These are phyloP conservation scores for Herpetomonas samuelpessoai DNA, from an alignment of 208 protist genomes.

Conservation along the genomic window DNA sequence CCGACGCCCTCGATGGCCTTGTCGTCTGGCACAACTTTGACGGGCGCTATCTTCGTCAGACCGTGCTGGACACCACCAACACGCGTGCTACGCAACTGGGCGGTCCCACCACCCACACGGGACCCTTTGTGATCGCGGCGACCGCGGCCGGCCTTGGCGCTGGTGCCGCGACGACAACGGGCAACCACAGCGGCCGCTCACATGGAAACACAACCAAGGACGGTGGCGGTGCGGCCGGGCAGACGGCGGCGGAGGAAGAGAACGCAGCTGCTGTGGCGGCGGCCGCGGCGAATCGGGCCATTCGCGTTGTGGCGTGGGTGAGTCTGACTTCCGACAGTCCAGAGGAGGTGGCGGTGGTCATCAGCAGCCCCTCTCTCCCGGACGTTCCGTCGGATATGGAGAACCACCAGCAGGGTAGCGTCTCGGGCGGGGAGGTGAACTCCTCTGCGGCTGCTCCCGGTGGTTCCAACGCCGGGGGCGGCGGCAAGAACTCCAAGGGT, in stretches of 20 bases:
- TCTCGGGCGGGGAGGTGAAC: too few relatives aligned
- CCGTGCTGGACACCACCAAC: slow-evolving; percentile 13
- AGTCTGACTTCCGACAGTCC: slow-evolving; percentile 20
- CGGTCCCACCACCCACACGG: too few relatives aligned
- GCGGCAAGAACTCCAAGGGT: too few relatives aligned
- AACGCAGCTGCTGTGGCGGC: too few relatives aligned
- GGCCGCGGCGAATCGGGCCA: too few relatives aligned
- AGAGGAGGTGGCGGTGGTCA: slow-evolving; percentile 26
- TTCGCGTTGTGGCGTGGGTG: slow-evolving; percentile 24
- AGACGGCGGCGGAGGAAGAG: too few relatives aligned
- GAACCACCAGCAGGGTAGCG: too few relatives aligned
- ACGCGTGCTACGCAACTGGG: neutral
- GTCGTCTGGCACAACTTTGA: slow-evolving; percentile 58
- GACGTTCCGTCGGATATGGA: too few relatives aligned
- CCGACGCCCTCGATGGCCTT: slow-evolving; percentile 40
- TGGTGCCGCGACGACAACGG: neutral
- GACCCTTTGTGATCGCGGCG: neutral
- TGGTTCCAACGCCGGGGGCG: too few relatives aligned
- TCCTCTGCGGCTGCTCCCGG: too few relatives aligned
- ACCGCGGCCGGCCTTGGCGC: neutral
- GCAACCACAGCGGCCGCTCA: neutral
- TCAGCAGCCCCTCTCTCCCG: neutral
- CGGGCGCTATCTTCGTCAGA: slow-evolving; percentile 16
- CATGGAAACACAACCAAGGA: too few relatives aligned
- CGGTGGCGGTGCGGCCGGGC: too few relatives aligned